Conservation (phyloP, 2,329 filamentous ascomycete species). For the Neopestalotiopsis sp. region DNA sequence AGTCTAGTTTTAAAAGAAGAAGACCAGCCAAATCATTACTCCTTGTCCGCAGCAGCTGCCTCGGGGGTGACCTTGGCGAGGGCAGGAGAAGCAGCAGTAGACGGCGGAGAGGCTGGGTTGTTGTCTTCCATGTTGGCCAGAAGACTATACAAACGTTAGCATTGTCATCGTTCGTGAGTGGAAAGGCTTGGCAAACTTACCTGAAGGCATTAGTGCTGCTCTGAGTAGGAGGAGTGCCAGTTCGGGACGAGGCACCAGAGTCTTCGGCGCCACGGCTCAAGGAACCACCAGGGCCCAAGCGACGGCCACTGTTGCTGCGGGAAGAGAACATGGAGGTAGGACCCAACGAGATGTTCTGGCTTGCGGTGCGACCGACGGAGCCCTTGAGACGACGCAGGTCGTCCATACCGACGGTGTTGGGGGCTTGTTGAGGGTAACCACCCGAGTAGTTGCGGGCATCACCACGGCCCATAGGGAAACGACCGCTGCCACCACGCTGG, state of each 20-base stretch:
- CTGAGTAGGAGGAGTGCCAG: conserved; percentile 80
- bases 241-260: conserved; percentile 85
- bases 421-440: conserved; percentile 72
- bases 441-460: conserved; percentile 85
- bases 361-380: conserved; percentile 60
- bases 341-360: conserved; percentile 72
- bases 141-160: conserved; percentile 49
- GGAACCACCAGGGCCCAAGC: conserved; percentile 76
- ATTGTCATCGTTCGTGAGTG: conserved; percentile 4
- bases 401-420: conserved; percentile 88
- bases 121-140: conserved; percentile 66
- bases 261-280: conserved; percentile 79
- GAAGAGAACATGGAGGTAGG: conserved; percentile 86
- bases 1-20: conserved; percentile 38
- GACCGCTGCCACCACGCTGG: conserved; percentile 72
- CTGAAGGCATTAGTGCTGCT: conserved; percentile 90
- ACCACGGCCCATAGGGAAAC: conserved; percentile 77
- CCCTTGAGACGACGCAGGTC: conserved; percentile 85
- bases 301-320: conserved; percentile 89
- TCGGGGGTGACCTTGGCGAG: conserved; percentile 66
- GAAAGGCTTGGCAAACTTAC: conserved; percentile 56
- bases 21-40: conserved; percentile 44
- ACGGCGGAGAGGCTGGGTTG: conserved; percentile 72
- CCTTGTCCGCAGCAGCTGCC: conserved; percentile 52
- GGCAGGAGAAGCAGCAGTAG: conserved; percentile 69